A percentile compares a stretch with the other conserved stretches of the same genome.
These are phyloP conservation scores for Aspergillus homomorphus DNA, from an alignment of 495 filamentous ascomycete genomes.

Conservation along the genomic window DNA sequence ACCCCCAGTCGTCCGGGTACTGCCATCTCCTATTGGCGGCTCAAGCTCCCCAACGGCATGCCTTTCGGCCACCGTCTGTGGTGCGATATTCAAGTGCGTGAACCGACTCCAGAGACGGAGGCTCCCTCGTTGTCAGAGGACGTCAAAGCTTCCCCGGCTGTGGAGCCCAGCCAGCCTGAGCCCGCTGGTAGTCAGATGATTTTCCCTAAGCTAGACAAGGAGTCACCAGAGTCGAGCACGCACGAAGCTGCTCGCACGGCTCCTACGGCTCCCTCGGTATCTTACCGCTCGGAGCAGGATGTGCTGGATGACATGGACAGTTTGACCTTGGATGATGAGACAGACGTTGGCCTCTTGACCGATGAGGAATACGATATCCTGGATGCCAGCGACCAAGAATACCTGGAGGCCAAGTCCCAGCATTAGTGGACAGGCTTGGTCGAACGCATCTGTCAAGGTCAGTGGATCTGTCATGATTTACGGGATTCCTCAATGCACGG, in stretches of 20 bases:
- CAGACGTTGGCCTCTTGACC: constrained; percentile 73
- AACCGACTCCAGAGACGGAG: constrained; percentile 8
- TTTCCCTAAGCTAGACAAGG: constrained; percentile 94
- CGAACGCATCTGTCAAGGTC: background rate
- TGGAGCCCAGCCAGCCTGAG: constrained; percentile 22
- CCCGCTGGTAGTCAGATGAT: constrained; percentile 71
- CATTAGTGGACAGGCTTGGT: constrained; percentile 1
- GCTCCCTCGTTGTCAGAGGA: constrained; percentile 11
- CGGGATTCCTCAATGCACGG: background rate
- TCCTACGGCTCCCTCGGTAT: constrained; percentile 32
- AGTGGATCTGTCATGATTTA: background rate
- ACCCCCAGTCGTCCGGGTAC: constrained; percentile 70
- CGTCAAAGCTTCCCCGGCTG: constrained; percentile 24
- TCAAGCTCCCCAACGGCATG: constrained; percentile 75
- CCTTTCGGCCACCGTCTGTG: constrained; percentile 91
- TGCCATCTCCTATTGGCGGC: constrained; percentile 92
- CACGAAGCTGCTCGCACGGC: constrained; percentile 52
- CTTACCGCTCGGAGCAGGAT: constrained; percentile 49
- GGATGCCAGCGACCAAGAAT: constrained; percentile 92
- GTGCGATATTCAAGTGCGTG: constrained; percentile 80
- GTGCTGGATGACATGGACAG: constrained; percentile 66
- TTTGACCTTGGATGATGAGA: constrained; percentile 56
- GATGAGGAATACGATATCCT: constrained; percentile 98
- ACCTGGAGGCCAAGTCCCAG: constrained; percentile 45
- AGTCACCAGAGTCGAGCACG: constrained; percentile 78